Conservation (phyloP, 2,329 filamentous ascomycete species). For the Cadophora gregata region DNA sequence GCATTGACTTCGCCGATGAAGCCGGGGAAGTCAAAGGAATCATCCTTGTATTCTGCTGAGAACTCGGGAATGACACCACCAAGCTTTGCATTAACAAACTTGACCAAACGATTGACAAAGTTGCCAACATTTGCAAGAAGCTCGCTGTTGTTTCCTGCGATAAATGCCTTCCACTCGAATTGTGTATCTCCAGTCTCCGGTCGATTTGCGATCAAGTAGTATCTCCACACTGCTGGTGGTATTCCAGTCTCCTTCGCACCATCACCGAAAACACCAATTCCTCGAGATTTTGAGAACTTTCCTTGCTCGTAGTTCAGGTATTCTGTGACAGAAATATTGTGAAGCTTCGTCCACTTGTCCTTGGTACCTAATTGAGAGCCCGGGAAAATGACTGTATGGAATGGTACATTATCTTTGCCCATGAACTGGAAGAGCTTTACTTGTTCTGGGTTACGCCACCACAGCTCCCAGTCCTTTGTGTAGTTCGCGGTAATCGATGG, state of each 20-base stretch:
- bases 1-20: slow-evolving; percentile 64
- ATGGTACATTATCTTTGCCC: slow-evolving; percentile 83
- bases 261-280: slow-evolving; percentile 90
- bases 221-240: slow-evolving; percentile 87
- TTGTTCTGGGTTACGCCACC: slow-evolving; percentile 91
- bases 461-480: slow-evolving; percentile 87
- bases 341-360: slow-evolving; percentile 87
- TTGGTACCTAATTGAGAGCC: slow-evolving; percentile 82
- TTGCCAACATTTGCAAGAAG: slow-evolving; percentile 77
- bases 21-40: slow-evolving; percentile 54
- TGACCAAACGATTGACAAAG: slow-evolving; percentile 75
- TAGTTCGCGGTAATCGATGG: slow-evolving; percentile 94
- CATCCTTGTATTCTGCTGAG: slow-evolving; percentile 59
- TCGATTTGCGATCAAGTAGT: slow-evolving; percentile 84
- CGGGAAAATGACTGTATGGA: slow-evolving; percentile 93
- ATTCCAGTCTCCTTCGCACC: slow-evolving; percentile 87
- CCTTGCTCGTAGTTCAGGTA: slow-evolving; percentile 87
- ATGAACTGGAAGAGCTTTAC: slow-evolving; percentile 94
- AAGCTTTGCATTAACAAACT: slow-evolving; percentile 76
- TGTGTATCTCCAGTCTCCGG: slow-evolving; percentile 88
- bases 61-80: slow-evolving; percentile 71
- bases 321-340: slow-evolving; percentile 88
- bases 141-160: slow-evolving; percentile 86
- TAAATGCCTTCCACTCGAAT: slow-evolving; percentile 88
- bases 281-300: slow-evolving; percentile 92